Evolutionary conservation across 495 filamentous ascomycete species (phyloP), one percentile per base, ranked within the genome.

Genomic region (Aspergillus cavernicola): DNA sequence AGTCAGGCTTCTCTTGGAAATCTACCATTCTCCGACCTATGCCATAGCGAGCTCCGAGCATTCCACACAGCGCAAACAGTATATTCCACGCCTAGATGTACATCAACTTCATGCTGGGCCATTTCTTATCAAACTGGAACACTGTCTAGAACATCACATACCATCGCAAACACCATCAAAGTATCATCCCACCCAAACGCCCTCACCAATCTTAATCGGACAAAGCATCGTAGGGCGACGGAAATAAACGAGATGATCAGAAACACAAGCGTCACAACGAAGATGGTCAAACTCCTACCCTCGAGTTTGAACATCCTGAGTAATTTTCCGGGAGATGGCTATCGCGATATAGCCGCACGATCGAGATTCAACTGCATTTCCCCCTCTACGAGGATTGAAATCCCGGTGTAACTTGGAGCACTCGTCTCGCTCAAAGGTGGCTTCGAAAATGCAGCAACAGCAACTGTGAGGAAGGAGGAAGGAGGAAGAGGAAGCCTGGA

Each of bases 181-280:
- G 54, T 49, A 64, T 75, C 72, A 67, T 75, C 72, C 70, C 70
- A 75, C 10, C 72, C 72, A 55, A 73, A 75, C 15, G 69, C 67
- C 53, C 60, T 68, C 48, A 75, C 67, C 7, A 75, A 44, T 32
- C 55, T 62, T 20, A 75, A 36, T 6, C 72, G 65, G 26, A 75
- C 72, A 46, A 73, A 73, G 38, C 69, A 71, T 72, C 72, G 61
- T 19, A 75, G 55, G 22, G 63, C 63, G 3, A 75, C 70, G 0
- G 67, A 52, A 40, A 72, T 63, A 23, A 73, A 70, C 0, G 69
- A 72, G 18, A 75, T 48, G 0, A 62, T 57, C 20, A 75, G 52
- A 32, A 73, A 75, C 2, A 73, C 46, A 20, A 68, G 58, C 1
- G 72, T 67, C n/a, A 75, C 63, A 43, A 73, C 58, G 36, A 73